Evolutionary conservation across 2,329 filamentous ascomycete species (phyloP), one percentile per base, ranked within the genome.

Genomic region (Colletotrichum chrysophilum): DNA sequence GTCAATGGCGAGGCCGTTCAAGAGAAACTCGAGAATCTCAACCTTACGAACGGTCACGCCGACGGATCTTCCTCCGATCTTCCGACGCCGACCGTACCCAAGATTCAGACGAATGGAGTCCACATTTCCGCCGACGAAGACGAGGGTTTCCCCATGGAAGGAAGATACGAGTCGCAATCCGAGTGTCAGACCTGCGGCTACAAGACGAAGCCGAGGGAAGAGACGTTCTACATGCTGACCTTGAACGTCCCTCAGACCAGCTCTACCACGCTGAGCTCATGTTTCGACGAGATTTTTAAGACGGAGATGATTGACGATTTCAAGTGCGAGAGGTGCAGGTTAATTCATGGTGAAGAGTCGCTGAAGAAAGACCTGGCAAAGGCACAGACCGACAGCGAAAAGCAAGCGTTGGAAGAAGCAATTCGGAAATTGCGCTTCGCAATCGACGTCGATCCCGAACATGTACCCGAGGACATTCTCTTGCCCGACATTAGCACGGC

Each of bases 251-350:
- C 97, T 0, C 95, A 97, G 82, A 91, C 93, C 77, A 92, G 90
- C 66, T 94, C 95, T 3, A 96, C 96, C 1, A 94, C 95, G 0
- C 89, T 99, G 18, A 96, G 94, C 81, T 89, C 93, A 10, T 99
- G 97, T 84, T 97, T 99, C 80, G 97, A 99, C 80, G 94, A 94
- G 55, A 93, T 98, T 84, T 93, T 99, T 79, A 98, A 98, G 85
- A 95, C 95, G 1, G 97, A 99, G 84, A 94, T 96, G 82, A 98
- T 99, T 78, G 96, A 98, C 77, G 97, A 98, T 83, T 99, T 97
- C 88, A 96, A 95, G 79, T 99, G 97, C 86, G 97, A 98, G 80
- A 94, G 93, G 85, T 99, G 97, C 82, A 92, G 96, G 26, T 88
- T 99, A n/a, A 85, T 95, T 58, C 94, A 98, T 83, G 96, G 96